Percentiles rank a stretch among this genome's conserved stretches.
phyloP scores from a whole-genome alignment of 306 rosid species.

The Delonix regia region DNA sequence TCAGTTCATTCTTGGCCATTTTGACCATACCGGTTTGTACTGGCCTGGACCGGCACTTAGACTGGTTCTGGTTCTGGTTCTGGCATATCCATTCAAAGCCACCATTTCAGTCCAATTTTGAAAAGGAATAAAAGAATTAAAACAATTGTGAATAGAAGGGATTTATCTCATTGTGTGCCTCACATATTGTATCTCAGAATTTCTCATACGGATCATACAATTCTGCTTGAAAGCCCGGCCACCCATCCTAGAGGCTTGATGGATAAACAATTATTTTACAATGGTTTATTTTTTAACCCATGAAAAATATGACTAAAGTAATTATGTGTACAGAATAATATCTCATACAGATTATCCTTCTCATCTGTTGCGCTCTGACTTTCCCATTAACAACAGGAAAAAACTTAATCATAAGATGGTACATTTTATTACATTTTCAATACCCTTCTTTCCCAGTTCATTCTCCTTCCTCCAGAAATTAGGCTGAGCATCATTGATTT shows the following conservation, averaged over 20 bases:
- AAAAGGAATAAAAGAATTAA: not conserved
- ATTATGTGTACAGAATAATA: conserved; percentile 26
- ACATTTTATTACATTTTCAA: conserved; percentile 36
- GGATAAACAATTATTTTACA: not conserved
- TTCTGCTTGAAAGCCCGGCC: too few species aligned
- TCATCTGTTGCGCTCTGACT: conserved; percentile 8
- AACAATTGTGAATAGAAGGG: too few species aligned
- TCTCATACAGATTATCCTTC: conserved; percentile 33
- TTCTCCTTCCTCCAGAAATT: conserved; percentile 34
- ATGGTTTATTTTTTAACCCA: not conserved
- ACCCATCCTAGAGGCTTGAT: not conserved
- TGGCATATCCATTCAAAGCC: too few species aligned
- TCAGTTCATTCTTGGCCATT: not conserved
- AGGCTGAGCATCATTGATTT: conserved; percentile 16
- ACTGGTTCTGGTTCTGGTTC: too few species aligned
- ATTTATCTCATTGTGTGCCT: not conserved
- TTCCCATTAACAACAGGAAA: conserved; percentile 29
- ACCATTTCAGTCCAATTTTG: too few species aligned
- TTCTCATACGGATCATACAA: not conserved
- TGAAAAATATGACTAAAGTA: not conserved
- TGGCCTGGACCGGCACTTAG: not conserved
- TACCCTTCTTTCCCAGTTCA: conserved; percentile 22
- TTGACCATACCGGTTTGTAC: not conserved
- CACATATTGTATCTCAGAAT: not conserved
- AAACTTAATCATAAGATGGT: conserved; percentile 31